These are phyloP conservation scores for Aspergillus egyptiacus DNA, from an alignment of 495 filamentous ascomycete genomes.

Conservation along the genomic window DNA sequence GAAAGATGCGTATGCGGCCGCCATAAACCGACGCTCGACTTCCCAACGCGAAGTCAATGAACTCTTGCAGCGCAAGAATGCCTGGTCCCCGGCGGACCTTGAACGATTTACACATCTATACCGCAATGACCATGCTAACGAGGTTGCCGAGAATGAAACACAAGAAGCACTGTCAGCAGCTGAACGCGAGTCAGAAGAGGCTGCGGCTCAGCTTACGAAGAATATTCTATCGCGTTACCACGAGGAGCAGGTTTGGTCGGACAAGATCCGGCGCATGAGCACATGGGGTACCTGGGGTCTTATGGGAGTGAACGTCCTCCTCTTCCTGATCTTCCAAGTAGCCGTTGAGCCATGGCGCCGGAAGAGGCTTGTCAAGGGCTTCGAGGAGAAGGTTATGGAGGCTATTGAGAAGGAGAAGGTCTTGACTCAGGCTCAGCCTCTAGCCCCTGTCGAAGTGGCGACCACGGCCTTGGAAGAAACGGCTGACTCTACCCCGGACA, in stretches of 20 bases:
- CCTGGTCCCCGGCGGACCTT: slow-evolving; percentile 79
- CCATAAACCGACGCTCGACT: slow-evolving; percentile 70
- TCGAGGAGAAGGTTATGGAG: slow-evolving; percentile 71
- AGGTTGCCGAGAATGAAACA: slow-evolving; percentile 74
- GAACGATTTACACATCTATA: slow-evolving; percentile 94
- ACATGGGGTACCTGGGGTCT: slow-evolving; percentile 98
- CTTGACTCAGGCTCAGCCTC: slow-evolving; percentile 18
- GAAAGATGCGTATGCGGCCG: slow-evolving; percentile 67
- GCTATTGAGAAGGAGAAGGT: slow-evolving; percentile 70
- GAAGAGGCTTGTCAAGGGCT: slow-evolving; percentile 67
- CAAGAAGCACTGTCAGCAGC: slow-evolving; percentile 63
- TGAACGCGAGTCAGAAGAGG: slow-evolving; percentile 72
- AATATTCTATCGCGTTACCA: slow-evolving; percentile 87
- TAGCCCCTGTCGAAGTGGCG: slow-evolving; percentile 9
- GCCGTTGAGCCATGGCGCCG: slow-evolving; percentile 93
- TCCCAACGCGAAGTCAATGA: slow-evolving; percentile 95
- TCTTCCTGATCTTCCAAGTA: slow-evolving; percentile 85
- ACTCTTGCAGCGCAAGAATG: slow-evolving; percentile 87
- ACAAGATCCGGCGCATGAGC: slow-evolving; percentile 90
- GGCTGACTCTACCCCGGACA: not conserved
- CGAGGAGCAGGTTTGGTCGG: slow-evolving; percentile 98
- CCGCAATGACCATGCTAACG: slow-evolving; percentile 85
- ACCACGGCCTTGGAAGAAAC: not conserved
- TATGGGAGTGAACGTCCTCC: slow-evolving; percentile 90
- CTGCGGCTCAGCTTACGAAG: slow-evolving; percentile 63